phyloP scores from a whole-genome alignment of 768 basidiomycete genomes.

The Russula ochroleuca region DNA sequence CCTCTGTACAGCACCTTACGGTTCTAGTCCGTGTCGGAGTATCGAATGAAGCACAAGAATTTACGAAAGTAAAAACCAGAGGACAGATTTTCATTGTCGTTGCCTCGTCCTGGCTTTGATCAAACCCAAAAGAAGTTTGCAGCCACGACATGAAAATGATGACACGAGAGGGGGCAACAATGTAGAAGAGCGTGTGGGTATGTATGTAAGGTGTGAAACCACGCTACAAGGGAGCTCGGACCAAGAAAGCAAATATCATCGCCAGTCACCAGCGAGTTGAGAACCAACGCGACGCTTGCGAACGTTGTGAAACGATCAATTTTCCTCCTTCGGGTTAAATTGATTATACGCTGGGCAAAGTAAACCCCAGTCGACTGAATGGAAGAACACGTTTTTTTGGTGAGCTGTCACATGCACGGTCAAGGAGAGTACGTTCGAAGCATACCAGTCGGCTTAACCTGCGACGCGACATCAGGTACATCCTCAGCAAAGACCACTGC shows the following conservation, averaged over 20 bases:
- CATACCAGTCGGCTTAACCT: not conserved
- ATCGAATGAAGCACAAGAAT: not conserved
- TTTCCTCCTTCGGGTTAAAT: not conserved
- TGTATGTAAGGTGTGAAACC: not conserved
- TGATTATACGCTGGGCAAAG: not conserved
- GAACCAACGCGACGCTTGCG: no score
- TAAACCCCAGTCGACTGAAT: not conserved
- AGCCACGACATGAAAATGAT: not conserved
- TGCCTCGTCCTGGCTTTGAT: not conserved
- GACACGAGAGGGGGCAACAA: not conserved
- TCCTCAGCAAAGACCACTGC: constrained; percentile 7
- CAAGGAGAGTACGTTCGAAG: not conserved
- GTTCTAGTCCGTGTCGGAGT: no score
- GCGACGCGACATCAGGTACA: not conserved
- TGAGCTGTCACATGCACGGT: not conserved
- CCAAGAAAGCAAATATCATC: not conserved
- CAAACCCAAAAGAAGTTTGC: not conserved
- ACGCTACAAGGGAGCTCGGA: not conserved
- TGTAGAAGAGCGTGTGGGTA: not conserved
- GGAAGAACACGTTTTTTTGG: not conserved
- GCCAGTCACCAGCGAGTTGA: no score
- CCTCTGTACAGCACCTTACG: not conserved
- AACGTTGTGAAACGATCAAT: not conserved
- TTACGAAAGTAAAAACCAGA: not conserved
- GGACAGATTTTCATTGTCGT: not conserved